A percentile compares a stretch with the other conserved stretches of the same genome.
phyloP scores from a whole-genome alignment of 2,329 filamentous ascomycete species.

The Penicillium olsonii region DNA sequence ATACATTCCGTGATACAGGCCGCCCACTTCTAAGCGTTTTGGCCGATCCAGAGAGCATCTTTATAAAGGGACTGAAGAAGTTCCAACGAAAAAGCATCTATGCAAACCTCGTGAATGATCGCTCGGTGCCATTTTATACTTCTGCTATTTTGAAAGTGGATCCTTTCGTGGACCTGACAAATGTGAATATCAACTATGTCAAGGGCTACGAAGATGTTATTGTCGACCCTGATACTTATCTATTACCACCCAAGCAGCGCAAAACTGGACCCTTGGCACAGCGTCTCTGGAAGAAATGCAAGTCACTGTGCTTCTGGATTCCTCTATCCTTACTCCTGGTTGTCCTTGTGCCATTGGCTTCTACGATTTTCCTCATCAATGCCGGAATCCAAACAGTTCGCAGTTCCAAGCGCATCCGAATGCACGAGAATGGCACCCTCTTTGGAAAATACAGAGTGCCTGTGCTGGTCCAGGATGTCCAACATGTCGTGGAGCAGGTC shows the following conservation, averaged over 20 bases:
- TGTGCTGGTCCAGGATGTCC: slow-evolving; percentile 72
- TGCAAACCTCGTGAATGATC: slow-evolving; percentile 84
- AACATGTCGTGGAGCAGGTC: slow-evolving; percentile 73
- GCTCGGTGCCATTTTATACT: slow-evolving; percentile 80
- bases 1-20: slow-evolving; percentile 81
- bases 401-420: slow-evolving; percentile 71
- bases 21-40: slow-evolving; percentile 77
- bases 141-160: slow-evolving; percentile 75
- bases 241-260: slow-evolving; percentile 31
- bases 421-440: slow-evolving; percentile 72
- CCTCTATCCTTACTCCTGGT: slow-evolving; percentile 66
- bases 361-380: slow-evolving; percentile 72
- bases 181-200: slow-evolving; percentile 71
- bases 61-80: slow-evolving; percentile 73
- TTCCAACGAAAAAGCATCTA: slow-evolving; percentile 81
- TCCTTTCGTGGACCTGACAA: slow-evolving; percentile 69
- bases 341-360: slow-evolving; percentile 72
- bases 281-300: slow-evolving; percentile 36
- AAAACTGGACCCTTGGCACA: slow-evolving; percentile 26
- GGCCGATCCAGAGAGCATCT: slow-evolving; percentile 80
- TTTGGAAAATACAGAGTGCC: slow-evolving; percentile 74
- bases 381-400: slow-evolving; percentile 73
- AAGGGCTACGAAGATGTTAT: slow-evolving; percentile 74
- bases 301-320: slow-evolving; percentile 52
- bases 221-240: slow-evolving; percentile 56